A percentile compares a stretch with the other conserved stretches of the same genome.
Conservation (phyloP, 768 basidiomycete species). For the Mycena olivaceomarginata region DNA sequence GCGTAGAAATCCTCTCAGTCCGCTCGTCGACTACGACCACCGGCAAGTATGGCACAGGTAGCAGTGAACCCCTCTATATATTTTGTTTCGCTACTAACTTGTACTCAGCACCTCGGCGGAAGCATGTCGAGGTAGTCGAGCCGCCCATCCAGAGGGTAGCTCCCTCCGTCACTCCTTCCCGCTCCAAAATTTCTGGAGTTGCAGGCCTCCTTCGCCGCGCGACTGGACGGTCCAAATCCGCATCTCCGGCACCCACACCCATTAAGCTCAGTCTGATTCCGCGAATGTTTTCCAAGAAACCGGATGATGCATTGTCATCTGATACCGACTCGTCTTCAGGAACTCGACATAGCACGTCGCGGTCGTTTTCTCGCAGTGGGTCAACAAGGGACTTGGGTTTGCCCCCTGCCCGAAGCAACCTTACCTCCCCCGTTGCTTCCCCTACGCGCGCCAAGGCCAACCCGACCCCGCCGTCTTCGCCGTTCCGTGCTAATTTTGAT, state of each 20-base stretch:
- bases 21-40: slow-evolving; percentile 49
- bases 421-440: neutral
- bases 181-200: slow-evolving; percentile 53
- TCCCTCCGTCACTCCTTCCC: slow-evolving; percentile 42
- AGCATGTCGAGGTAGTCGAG: slow-evolving; percentile 43
- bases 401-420: neutral
- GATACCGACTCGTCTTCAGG: slow-evolving; percentile 49
- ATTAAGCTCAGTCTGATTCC: slow-evolving; percentile 57
- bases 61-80: slow-evolving; percentile 21
- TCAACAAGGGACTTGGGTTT: neutral
- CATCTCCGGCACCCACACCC: slow-evolving; percentile 42
- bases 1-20: slow-evolving; percentile 51
- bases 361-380: slow-evolving; percentile 25
- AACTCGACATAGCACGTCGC: slow-evolving; percentile 38
- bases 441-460: slow-evolving; percentile 12
- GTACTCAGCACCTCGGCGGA: slow-evolving; percentile 45
- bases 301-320: slow-evolving; percentile 53
- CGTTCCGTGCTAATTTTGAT: slow-evolving; percentile 32
- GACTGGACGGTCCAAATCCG: slow-evolving; percentile 52
- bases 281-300: slow-evolving; percentile 57
- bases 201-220: slow-evolving; percentile 62
- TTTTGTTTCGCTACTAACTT: slow-evolving; percentile 19
- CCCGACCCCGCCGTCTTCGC: slow-evolving; percentile 28
- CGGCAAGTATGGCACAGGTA: slow-evolving; percentile 47
- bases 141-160: slow-evolving; percentile 26